A percentile compares a stretch with the other conserved stretches of the same genome.
phyloP scores from a whole-genome alignment of 768 basidiomycete species.

The Neoboletus brunneissimus region DNA sequence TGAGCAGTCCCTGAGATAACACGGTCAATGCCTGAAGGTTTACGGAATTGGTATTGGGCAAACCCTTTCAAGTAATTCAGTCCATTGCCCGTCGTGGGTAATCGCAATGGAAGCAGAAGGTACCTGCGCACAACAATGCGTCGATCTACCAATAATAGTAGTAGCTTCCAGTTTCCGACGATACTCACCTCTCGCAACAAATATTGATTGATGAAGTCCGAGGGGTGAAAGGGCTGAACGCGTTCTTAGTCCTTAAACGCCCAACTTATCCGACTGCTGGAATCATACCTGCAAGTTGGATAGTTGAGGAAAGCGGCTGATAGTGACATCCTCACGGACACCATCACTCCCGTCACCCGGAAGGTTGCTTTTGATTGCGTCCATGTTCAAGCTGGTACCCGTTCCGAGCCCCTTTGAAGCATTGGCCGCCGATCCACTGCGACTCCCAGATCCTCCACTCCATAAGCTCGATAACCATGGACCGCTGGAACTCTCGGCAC shows the following conservation, averaged over 20 bases:
- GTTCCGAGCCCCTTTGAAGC: background rate
- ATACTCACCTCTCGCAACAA: slow-evolving; percentile 4
- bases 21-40: background rate
- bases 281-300: background rate
- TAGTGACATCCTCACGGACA: background rate
- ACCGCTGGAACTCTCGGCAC: background rate
- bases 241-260: background rate
- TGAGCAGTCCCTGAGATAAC: background rate
- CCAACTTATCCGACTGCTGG: background rate
- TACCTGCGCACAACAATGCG: background rate
- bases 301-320: slow-evolving; percentile 2
- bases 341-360: background rate
- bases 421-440: background rate
- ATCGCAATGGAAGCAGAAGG: slow-evolving; percentile 7
- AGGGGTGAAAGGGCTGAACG: slow-evolving; percentile 7
- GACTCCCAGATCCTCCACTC: background rate
- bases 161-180: background rate
- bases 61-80: slow-evolving; percentile 1
- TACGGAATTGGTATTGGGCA: background rate
- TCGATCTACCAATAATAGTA: background rate
- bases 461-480: background rate
- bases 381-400: background rate
- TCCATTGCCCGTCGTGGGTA: slow-evolving; percentile 12
- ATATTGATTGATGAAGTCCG: slow-evolving; percentile 7
- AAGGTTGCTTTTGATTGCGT: background rate